Evolutionary conservation across 352 stramenopile species (phyloP), one percentile per base, ranked within the genome.

Genomic region (Globisporangium abappressorium): DNA sequence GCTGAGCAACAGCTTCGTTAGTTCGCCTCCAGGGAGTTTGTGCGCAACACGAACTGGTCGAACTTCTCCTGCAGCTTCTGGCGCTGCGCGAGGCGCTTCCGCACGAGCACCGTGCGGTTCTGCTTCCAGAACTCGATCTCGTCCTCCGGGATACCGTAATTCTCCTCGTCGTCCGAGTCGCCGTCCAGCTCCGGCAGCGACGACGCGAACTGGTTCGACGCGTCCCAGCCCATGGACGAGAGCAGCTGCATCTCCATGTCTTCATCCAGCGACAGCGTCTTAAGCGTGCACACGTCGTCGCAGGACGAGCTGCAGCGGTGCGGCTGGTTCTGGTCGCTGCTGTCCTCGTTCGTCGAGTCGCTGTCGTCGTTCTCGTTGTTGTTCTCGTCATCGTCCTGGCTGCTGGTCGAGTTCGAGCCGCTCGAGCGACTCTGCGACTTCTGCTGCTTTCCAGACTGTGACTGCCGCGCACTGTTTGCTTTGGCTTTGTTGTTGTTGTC

Each of bases 111-210:
- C 12, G 84, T 81, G 55, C 79, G 84, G 69, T 95, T 95, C 56
- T 89, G 80, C 72, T 95, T 92, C 87, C 87, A 95, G 46, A 91
- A 92, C 54, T 81, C 81, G 63, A 95, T 93, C 63, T 95, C 87
- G 62, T 92, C 83, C 74, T 94, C 85, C 0, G 87, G 85, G 60
- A 95, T 95, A 34, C 85, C 83, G 33, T 91, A 76, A 49, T 93
- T 84, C 51, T 92, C 85, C 33, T 92, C 85, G 53, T 93, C 86
- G 62, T 94, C 85, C 54, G 80, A 88, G 58, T 92, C 83, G 20
- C 80, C 82, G 61, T 94, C 84, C 33, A 89, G 76, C 55, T 93
- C 85, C 2, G 80, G 87, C 22, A 88, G 77, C 12, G 83, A 87
- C 30, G 80, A 79, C 20, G 73, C 76, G 57, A 86, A 86, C 66